These are phyloP conservation scores for Sporothrix schenckii DNA, from an alignment of 2,329 filamentous ascomycete genomes.

Conservation along the genomic window DNA sequence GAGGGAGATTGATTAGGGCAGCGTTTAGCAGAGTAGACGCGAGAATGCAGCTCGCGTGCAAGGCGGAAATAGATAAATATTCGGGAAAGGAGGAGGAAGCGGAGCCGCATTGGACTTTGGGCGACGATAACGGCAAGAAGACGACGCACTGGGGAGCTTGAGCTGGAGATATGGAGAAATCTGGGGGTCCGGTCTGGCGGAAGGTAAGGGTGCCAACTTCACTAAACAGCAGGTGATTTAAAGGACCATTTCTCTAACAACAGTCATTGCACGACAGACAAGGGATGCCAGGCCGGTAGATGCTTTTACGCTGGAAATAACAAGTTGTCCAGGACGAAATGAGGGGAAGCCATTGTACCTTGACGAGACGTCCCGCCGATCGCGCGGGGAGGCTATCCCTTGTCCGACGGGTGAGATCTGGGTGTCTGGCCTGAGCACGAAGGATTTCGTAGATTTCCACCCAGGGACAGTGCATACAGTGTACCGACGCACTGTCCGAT, in stretches of 20 bases:
- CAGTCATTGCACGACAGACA: too few relatives aligned
- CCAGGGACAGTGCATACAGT: background rate
- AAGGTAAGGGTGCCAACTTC: too few relatives aligned
- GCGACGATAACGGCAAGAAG: background rate
- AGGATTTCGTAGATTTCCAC: background rate
- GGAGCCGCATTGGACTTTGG: constrained; percentile 13
- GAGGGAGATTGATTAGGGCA: background rate
- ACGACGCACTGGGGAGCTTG: too few relatives aligned
- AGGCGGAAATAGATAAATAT: background rate
- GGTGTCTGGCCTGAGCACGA: too few relatives aligned
- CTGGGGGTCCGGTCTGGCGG: too few relatives aligned
- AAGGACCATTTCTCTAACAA: too few relatives aligned
- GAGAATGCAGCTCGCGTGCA: background rate
- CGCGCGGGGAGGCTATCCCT: constrained; percentile 13
- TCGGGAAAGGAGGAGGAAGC: background rate
- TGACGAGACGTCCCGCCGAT: constrained; percentile 9
- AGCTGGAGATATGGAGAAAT: too few relatives aligned
- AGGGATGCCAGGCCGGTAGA: too few relatives aligned
- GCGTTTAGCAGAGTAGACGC: background rate
- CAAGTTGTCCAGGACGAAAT: background rate
- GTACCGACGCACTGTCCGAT: background rate
- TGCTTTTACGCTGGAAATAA: background rate
- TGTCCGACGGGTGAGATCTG: constrained; percentile 1
- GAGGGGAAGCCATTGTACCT: constrained; percentile 1
- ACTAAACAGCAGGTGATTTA: too few relatives aligned